Percentiles rank a stretch among this genome's conserved stretches.
phyloP scores from a whole-genome alignment of 2,329 filamentous ascomycete genomes.

The Colletotrichum truncatum region DNA sequence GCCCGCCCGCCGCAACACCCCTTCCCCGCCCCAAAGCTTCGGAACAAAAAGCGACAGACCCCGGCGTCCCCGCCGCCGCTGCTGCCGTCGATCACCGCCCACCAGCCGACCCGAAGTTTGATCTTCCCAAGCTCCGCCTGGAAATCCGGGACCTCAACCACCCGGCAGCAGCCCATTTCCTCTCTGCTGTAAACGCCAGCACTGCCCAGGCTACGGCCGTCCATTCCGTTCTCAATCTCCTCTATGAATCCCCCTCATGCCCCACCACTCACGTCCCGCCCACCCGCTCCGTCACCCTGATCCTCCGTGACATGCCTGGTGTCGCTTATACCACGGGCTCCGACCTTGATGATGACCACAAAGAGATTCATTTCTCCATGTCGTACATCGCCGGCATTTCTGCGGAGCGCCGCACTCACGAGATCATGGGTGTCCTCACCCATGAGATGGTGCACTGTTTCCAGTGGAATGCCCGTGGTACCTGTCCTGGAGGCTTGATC shows the following conservation, averaged over 20 bases:
- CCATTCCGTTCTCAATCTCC: conserved; percentile 72
- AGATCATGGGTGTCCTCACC: conserved; percentile 84
- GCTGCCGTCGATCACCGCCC: neutral
- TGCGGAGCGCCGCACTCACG: conserved; percentile 54
- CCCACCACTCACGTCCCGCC: conserved; percentile 57
- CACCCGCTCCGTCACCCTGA: conserved; percentile 87
- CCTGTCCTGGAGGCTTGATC: conserved; percentile 79
- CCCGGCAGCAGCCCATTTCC: conserved; percentile 72
- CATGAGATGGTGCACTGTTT: conserved; percentile 97
- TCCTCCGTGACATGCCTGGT: conserved; percentile 81
- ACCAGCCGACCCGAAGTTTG: conserved; percentile 10
- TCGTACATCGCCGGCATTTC: conserved; percentile 71
- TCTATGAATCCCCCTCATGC: conserved; percentile 68
- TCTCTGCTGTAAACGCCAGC: conserved; percentile 70
- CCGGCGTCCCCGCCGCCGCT: neutral
- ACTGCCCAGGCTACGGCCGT: conserved; percentile 71
- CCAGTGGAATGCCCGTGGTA: conserved; percentile 75
- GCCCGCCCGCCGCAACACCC: conserved; percentile 16
- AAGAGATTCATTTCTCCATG: conserved; percentile 90
- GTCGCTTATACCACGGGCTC: conserved; percentile 89
- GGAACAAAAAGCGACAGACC: conserved; percentile 1
- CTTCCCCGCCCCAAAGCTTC: conserved; percentile 20
- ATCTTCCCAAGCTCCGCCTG: conserved; percentile 66
- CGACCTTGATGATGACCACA: conserved; percentile 85
- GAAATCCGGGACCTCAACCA: conserved; percentile 67